These are phyloP conservation scores for Scenedesmus sp. DNA, from an alignment of 163 green algal species.

Conservation along the genomic window DNA sequence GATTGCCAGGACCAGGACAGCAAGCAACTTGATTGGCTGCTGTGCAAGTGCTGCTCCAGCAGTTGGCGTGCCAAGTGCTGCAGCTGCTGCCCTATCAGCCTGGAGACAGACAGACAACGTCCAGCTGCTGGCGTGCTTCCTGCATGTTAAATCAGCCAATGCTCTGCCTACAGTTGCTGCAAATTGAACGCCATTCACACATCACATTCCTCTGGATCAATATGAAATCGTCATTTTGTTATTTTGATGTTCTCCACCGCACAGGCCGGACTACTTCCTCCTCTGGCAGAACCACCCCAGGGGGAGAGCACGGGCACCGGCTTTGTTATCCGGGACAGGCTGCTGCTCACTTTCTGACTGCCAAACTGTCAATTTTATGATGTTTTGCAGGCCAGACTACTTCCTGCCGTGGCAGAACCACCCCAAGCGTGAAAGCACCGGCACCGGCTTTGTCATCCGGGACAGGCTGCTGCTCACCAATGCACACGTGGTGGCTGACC, in stretches of 20 bases:
- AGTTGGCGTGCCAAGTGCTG: too few relatives aligned
- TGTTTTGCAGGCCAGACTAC: slow-evolving; percentile 61
- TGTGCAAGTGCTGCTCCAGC: too few relatives aligned
- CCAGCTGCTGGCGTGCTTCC: too few relatives aligned
- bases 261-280: slow-evolving; percentile 66
- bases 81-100: too few relatives aligned
- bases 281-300: slow-evolving; percentile 73
- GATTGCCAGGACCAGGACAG: too few relatives aligned
- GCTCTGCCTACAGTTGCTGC: too few relatives aligned
- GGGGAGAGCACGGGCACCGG: slow-evolving; percentile 62
- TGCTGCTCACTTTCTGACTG: slow-evolving; percentile 62
- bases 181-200: too few relatives aligned
- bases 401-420: slow-evolving; percentile 77
- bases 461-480: slow-evolving; percentile 76
- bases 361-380: neutral
- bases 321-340: slow-evolving; percentile 64
- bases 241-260: neutral
- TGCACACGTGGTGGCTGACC: slow-evolving; percentile 74
- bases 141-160: too few relatives aligned
- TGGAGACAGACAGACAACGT: too few relatives aligned
- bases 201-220: too few relatives aligned
- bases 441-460: slow-evolving; percentile 73
- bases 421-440: slow-evolving; percentile 67
- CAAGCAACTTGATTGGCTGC: too few relatives aligned
- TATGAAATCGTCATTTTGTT: too few relatives aligned